These are phyloP conservation scores for Candida cerambycidarum DNA, from an alignment of 805 yeast genomes.

Conservation along the genomic window DNA sequence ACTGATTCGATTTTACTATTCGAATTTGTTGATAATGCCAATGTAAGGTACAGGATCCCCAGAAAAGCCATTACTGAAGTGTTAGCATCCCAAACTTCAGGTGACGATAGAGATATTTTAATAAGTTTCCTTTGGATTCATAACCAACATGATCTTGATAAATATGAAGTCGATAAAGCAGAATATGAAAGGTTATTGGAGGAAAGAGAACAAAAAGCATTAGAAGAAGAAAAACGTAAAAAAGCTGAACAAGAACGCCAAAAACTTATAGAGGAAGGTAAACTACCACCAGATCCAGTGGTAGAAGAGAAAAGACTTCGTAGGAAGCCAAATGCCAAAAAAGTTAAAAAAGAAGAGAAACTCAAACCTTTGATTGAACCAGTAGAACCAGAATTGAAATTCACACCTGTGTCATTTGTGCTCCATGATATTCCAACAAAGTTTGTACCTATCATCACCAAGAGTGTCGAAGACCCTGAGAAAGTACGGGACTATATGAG, in stretches of 20 bases:
- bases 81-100: conserved; percentile 26
- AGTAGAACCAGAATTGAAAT: conserved; percentile 45
- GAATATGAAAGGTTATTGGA: conserved; percentile 27
- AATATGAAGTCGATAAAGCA: conserved; percentile 38
- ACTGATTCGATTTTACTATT: conserved; percentile 73
- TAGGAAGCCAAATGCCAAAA: conserved; percentile 19
- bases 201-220: conserved; percentile 28
- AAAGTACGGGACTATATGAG: conserved; percentile 64
- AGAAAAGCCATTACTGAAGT: conserved; percentile 73
- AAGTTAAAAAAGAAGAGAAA: conserved; percentile 15
- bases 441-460: conserved; percentile 60
- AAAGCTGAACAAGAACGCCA: conserved; percentile 18
- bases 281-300: conserved; percentile 23
- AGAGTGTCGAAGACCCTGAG: conserved; percentile 61
- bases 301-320: conserved; percentile 18
- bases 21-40: conserved; percentile 80
- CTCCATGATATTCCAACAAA: conserved; percentile 65
- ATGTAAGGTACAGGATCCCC: conserved; percentile 73
- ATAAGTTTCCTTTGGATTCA: conserved; percentile 52
- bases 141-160: conserved; percentile 48
- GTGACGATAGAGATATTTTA: conserved; percentile 39
- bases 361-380: conserved; percentile 30
- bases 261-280: conserved; percentile 15
- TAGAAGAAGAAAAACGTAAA: conserved; percentile 25
- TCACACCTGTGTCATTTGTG: conserved; percentile 65